Evolutionary conservation across 2,329 filamentous ascomycete genomes (phyloP).

Genomic region (Hymenoscyphus occultus): DNA sequence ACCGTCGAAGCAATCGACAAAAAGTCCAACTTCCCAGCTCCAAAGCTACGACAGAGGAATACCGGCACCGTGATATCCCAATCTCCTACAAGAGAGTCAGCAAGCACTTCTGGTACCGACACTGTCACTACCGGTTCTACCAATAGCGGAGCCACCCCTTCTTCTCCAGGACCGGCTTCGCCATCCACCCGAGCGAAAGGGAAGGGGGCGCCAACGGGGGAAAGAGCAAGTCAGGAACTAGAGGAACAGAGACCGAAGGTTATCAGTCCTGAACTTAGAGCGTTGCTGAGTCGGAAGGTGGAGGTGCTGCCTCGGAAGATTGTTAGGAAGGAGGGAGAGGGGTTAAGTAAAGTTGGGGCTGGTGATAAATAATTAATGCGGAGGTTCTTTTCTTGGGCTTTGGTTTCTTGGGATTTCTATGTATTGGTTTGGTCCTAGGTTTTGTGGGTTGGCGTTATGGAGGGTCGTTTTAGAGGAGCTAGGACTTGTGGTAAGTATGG

Average conservation of each 20-base stretch:
- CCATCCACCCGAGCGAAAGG: neutral
- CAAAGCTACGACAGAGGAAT: slow-evolving; percentile 37
- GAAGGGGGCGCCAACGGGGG: slow-evolving; percentile 13
- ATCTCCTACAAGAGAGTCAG: slow-evolving; percentile 13
- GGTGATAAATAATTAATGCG: neutral
- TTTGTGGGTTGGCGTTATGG: neutral
- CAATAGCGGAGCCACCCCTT: slow-evolving; percentile 22
- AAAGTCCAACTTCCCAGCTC: slow-evolving; percentile 77
- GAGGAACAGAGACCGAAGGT: slow-evolving; percentile 42
- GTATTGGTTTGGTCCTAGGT: neutral
- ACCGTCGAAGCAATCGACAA: slow-evolving; percentile 90
- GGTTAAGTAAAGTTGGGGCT: slow-evolving; percentile 20
- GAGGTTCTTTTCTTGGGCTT: neutral
- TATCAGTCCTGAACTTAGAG: slow-evolving; percentile 61
- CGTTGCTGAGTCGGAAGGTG: slow-evolving; percentile 59
- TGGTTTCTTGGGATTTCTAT: too few relatives aligned
- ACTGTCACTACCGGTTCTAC: slow-evolving; percentile 37
- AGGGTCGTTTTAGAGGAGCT: neutral
- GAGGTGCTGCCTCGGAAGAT: slow-evolving; percentile 35
- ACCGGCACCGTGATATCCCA: neutral
- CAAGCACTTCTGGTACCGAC: slow-evolving; percentile 32
- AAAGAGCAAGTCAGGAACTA: slow-evolving; percentile 27
- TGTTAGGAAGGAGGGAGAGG: slow-evolving; percentile 36
- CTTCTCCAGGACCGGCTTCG: neutral
- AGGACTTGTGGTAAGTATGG: neutral